These are phyloP conservation scores for Catharanthus roseus DNA, from an alignment of 257 asterid genomes.

Conservation along the genomic window DNA sequence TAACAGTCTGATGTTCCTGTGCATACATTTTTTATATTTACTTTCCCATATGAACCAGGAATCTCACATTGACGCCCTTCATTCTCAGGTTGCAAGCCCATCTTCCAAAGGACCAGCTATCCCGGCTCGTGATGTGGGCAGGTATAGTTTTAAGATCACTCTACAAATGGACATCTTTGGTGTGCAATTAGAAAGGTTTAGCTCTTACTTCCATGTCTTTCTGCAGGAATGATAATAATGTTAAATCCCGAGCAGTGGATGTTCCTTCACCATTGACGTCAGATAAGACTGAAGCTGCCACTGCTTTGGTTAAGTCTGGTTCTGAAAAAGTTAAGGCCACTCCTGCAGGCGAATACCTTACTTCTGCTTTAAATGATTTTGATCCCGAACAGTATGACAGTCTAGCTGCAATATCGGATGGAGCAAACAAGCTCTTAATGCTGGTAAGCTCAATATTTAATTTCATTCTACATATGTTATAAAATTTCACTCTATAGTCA, in stretches of 20 bases:
- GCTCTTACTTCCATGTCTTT: neutral
- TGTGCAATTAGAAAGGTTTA: constrained; percentile 6
- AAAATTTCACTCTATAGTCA: neutral
- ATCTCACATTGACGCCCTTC: constrained; percentile 18
- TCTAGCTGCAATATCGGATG: constrained; percentile 98
- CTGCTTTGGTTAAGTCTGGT: constrained; percentile 76
- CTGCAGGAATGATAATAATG: constrained; percentile 53
- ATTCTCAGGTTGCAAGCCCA: constrained; percentile 62
- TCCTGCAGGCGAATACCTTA: constrained; percentile 99
- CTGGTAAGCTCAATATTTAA: constrained; percentile 45
- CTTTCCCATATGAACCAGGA: constrained; percentile 8
- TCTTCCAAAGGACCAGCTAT: constrained; percentile 49
- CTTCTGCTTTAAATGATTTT: constrained; percentile 86
- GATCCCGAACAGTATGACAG: constrained; percentile 97
- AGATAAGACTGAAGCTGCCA: constrained; percentile 55
- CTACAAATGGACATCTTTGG: neutral
- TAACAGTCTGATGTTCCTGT: neutral
- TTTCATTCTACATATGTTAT: neutral
- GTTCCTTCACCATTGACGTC: constrained; percentile 46
- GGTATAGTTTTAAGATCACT: constrained; percentile 41
- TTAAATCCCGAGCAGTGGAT: constrained; percentile 53
- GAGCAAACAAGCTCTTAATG: constrained; percentile 99
- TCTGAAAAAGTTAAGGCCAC: constrained; percentile 73
- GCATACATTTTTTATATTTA: neutral
- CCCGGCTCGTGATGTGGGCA: constrained; percentile 56